Conservation (phyloP, 2,329 filamentous ascomycete genomes). For the Pyricularia pennisetigena region DNA sequence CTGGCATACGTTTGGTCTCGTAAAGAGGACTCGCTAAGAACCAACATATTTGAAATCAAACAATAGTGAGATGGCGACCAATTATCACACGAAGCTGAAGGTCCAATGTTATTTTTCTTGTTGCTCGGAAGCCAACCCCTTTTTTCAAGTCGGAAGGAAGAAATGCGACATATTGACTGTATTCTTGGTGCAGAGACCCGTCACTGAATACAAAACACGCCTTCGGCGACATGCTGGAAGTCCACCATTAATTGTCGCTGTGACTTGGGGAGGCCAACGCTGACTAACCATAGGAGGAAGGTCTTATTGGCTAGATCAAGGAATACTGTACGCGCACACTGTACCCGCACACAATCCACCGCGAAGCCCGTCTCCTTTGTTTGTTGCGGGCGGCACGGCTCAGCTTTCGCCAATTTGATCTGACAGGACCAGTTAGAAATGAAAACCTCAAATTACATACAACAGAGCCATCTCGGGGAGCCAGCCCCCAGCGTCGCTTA, state of each 20-base stretch:
- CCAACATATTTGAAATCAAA: conserved; percentile 7
- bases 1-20: conserved; percentile 1
- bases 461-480: neutral
- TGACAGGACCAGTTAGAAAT: neutral
- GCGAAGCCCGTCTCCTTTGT: neutral
- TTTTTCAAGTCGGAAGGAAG: neutral
- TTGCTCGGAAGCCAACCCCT: neutral
- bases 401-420: neutral
- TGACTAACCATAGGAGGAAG: neutral
- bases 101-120: neutral
- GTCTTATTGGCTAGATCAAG: neutral
- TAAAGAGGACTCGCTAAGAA: conserved; percentile 1
- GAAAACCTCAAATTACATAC: neutral
- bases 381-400: neutral
- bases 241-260: neutral
- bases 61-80: neutral
- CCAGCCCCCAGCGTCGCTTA: neutral
- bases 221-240: neutral
- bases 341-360: neutral
- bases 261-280: neutral
- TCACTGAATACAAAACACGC: neutral
- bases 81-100: neutral
- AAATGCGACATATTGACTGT: neutral
- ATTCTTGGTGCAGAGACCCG: neutral
- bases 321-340: neutral